Evolutionary conservation across 768 basidiomycete genomes (phyloP), one percentile per base, ranked within the genome.

Genomic region (Psilocybe cyanescens): DNA sequence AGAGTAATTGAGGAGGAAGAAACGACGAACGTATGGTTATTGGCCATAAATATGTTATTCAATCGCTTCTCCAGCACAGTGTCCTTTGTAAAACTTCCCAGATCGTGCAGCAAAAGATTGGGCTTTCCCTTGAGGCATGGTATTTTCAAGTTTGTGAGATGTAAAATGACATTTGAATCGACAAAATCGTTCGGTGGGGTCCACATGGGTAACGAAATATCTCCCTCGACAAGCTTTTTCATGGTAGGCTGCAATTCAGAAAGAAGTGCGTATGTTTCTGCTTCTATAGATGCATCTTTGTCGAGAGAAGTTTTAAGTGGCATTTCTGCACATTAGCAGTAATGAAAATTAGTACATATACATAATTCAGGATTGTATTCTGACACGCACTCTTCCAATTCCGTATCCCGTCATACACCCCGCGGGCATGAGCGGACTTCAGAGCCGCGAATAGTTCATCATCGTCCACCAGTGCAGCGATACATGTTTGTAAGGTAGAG

Each of bases 31-130:
- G 79, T 79, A 61, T 80, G 79, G 49, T 74, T 79, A 39, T 78
- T 75, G 16, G 78, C 71, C 74, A 79, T 76, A 61, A 82, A 82
- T 12, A 82, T 76, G 50, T 79, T 79, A 9, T 71, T 63, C 4
- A 81, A 63, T 16, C 80, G 72, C 33, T 59, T 61, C n/a, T 72
- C 61, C 14, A 81, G 69, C 16, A 66, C 37, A 9, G 63, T 58
- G 30, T 79, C 76, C 3, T 64, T 57, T n/a, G 63, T 64, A 59
- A 80, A 81, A n/a, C 70, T 74, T 17, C 79, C 80, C 6, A 80
- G 64, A 55, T 78, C 72, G 53, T 82, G 79, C 1, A 82, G 71
- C 5, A 82, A 67, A 1, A 81, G 72, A 55, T 75, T 79, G 0
- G 79, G 80, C 57, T 74, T 78, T 12, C 75, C 78, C 55, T 76